A percentile compares a stretch with the other conserved stretches of the same genome.
Conservation (phyloP, 2,329 filamentous ascomycete genomes). For the Penicillium sp. region DNA sequence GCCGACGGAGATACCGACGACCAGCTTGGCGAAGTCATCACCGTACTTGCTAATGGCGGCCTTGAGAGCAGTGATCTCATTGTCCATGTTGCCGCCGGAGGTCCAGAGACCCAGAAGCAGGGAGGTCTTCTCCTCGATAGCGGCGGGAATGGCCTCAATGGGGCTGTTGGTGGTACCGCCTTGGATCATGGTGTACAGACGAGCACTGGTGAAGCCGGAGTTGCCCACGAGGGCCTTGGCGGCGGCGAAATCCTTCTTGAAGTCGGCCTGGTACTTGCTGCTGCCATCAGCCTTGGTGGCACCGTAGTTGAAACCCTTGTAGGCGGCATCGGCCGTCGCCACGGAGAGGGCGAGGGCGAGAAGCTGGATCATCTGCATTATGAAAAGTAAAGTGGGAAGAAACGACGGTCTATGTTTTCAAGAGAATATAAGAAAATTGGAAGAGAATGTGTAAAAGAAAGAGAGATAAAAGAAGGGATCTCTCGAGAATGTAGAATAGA, state of each 20-base stretch:
- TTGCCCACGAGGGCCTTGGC: constrained; percentile 49
- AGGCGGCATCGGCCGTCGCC: constrained; percentile 40
- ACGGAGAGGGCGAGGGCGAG: constrained; percentile 41
- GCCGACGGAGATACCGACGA: constrained; percentile 84
- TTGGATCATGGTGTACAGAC: constrained; percentile 66
- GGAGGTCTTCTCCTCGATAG: constrained; percentile 76
- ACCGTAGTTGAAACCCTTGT: constrained; percentile 56
- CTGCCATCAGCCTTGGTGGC: constrained; percentile 45
- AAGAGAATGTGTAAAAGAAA: constrained; percentile 19
- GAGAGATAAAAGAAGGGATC: constrained; percentile 10
- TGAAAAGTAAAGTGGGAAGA: constrained; percentile 23
- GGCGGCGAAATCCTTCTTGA: constrained; percentile 37
- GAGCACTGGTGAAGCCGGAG: constrained; percentile 51
- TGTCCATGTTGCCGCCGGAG: constrained; percentile 71
- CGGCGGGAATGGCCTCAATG: constrained; percentile 78
- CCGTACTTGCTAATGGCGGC: constrained; percentile 72
- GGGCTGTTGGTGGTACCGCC: constrained; percentile 64
- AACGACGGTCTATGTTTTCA: constrained; percentile 14
- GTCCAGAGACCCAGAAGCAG: constrained; percentile 85
- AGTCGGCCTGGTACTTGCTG: constrained; percentile 48
- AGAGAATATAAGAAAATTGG: constrained; percentile 3
- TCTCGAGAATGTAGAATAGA: constrained; percentile 3
- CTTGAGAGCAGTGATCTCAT: constrained; percentile 75
- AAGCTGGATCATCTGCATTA: constrained; percentile 38
- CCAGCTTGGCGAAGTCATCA: constrained; percentile 56